Evolutionary conservation across 1,284 basidiomycete genomes (phyloP), one percentile per base, ranked within the genome.

Genomic region (Ustilago tritici): DNA sequence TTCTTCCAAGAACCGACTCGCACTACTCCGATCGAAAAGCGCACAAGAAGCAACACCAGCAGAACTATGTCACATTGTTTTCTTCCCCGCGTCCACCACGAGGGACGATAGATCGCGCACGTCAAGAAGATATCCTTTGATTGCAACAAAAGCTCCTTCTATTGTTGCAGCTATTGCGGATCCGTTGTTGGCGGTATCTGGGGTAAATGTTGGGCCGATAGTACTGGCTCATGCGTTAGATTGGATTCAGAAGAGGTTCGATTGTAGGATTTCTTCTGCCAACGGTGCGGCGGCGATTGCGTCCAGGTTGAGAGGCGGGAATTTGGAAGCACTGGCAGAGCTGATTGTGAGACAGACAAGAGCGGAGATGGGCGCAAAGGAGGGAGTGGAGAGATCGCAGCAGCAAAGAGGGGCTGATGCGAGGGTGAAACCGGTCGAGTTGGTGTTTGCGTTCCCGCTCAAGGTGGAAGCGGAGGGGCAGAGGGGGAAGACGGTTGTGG

Each of bases 221-320:
- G 62, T 78, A 40, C 63, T 78, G 35, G 61, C 54, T 4, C 76
- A 78, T 58, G 70, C 76, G 19, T 54, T 78, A 6, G 76, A 78
- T 23, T 78, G 76, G 76, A 68, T 78, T 12, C 76, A 78, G 59
- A 78, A 78, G 56, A 54, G 76, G 5, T 78, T 78, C 54, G 76
- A 78, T 53, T 78, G 76, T 50, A 61, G 76, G 4, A 74, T 78
- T 35, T 70, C 71, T 0, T 61, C 64, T 4, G 62, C 63, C n/a
- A 65, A 54, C 8, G 67, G 76, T 15, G 65, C 58, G 28, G 65
- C 70, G 41, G 56, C 61, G 1, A 68, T 78, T 4, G 54, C 61
- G 32, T 70, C 71, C 12, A 67, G 55, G 28, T 49, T 78, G 14
- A 40, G 57, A 32, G 71, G 76, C 4, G 36, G 40, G 9, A 43